Evolutionary conservation across 306 rosid species (phyloP).

Genomic region (Herpetospermum pedunculosum): DNA sequence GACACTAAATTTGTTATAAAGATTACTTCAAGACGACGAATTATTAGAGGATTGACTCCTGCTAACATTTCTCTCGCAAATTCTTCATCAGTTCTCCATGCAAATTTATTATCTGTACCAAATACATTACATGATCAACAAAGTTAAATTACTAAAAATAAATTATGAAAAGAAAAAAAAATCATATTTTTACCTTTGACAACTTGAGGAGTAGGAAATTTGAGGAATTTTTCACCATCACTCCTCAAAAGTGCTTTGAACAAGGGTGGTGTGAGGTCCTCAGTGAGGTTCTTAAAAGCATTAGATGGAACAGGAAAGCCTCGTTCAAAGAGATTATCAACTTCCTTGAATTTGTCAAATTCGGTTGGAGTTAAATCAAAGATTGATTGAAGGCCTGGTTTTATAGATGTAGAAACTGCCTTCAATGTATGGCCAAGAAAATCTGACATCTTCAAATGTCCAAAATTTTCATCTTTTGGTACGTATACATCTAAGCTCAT

Average conservation of each 20-base stretch:
- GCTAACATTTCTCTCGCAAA: conserved; percentile 90
- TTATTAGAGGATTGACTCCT: conserved; percentile 64
- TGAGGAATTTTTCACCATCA: conserved; percentile 47
- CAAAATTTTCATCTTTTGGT: conserved; percentile 79
- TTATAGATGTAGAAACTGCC: conserved; percentile 41
- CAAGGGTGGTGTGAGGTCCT: conserved; percentile 37
- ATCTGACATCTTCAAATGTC: conserved; percentile 69
- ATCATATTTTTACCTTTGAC: conserved; percentile 40
- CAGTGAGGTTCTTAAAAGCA: conserved; percentile 30
- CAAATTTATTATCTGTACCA: conserved; percentile 49
- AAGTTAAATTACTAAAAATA: not conserved
- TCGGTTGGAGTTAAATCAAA: conserved; percentile 40
- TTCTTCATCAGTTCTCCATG: conserved; percentile 87
- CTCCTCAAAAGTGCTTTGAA: conserved; percentile 55
- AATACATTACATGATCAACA: not conserved
- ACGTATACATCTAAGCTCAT: conserved; percentile 62
- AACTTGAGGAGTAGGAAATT: conserved; percentile 72
- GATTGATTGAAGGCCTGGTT: conserved; percentile 54
- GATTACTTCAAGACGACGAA: conserved; percentile 49
- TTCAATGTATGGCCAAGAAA: conserved; percentile 60
- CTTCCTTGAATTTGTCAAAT: conserved; percentile 57
- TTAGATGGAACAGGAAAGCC: conserved; percentile 46
- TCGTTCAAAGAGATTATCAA: conserved; percentile 56
- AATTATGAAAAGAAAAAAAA: too few species aligned
- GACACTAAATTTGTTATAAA: not conserved